Evolutionary conservation across 2,329 filamentous ascomycete species (phyloP).

Genomic region (Didymella glomerata): DNA sequence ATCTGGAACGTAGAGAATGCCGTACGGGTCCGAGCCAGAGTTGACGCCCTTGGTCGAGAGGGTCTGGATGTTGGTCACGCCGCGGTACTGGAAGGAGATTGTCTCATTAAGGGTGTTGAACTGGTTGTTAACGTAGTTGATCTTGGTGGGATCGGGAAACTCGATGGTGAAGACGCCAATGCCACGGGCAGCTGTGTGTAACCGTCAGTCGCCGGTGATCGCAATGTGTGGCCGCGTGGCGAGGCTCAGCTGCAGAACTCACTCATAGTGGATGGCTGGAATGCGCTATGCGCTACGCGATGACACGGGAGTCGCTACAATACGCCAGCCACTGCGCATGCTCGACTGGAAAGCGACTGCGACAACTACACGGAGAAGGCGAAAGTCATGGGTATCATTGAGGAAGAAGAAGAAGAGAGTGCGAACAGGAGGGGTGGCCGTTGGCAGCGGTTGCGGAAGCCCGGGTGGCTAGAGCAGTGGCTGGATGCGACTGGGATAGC

Average conservation of each 20-base stretch:
- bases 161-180: slow-evolving; percentile 49
- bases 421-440: slow-evolving; percentile 13
- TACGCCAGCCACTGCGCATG: slow-evolving; percentile 17
- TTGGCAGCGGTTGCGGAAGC: slow-evolving; percentile 12
- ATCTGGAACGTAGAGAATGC: slow-evolving; percentile 85
- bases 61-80: slow-evolving; percentile 72
- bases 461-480: slow-evolving; percentile 21
- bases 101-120: slow-evolving; percentile 42
- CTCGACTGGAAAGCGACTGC: slow-evolving; percentile 25
- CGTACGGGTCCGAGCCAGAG: slow-evolving; percentile 70
- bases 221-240: slow-evolving; percentile 11
- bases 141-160: slow-evolving; percentile 46
- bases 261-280: slow-evolving; percentile 49
- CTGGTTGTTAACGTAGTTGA: slow-evolving; percentile 42
- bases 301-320: slow-evolving; percentile 15
- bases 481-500: slow-evolving; percentile 7
- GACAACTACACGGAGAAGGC: neutral
- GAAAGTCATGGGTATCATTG: neutral
- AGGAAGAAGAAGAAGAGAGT: too few species aligned
- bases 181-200: slow-evolving; percentile 43
- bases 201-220: slow-evolving; percentile 22
- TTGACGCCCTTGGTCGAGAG: slow-evolving; percentile 74
- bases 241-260: slow-evolving; percentile 22
- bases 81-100: slow-evolving; percentile 50
- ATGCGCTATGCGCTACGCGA: slow-evolving; percentile 16